A percentile compares a stretch with the other conserved stretches of the same genome.
Evolutionary conservation across 768 basidiomycete species (phyloP).

Genomic region (Tylopilus balloui): DNA sequence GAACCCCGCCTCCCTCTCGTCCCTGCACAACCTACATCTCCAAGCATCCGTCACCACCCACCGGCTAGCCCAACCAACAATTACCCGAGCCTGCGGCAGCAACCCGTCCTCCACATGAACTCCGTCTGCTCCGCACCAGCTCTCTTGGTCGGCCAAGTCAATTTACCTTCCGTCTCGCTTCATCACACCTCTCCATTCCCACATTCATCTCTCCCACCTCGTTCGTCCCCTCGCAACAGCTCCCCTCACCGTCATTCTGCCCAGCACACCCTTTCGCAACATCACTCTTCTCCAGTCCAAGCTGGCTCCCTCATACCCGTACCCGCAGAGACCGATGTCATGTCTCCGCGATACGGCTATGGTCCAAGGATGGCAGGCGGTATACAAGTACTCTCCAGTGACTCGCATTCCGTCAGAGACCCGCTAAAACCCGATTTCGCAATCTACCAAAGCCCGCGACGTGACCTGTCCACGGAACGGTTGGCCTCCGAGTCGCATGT

Average conservation of each 20-base stretch:
- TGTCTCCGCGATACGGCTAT: slow-evolving; percentile 19
- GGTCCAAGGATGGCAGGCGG: slow-evolving; percentile 30
- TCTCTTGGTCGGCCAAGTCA: background rate
- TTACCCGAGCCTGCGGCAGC: slow-evolving; percentile 25
- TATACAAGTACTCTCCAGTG: slow-evolving; percentile 19
- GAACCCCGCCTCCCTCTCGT: background rate
- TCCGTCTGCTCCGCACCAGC: slow-evolving; percentile 5
- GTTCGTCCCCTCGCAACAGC: slow-evolving; percentile 13
- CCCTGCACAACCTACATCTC: slow-evolving; percentile 10
- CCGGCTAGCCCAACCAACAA: slow-evolving; percentile 20
- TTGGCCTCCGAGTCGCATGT: slow-evolving; percentile 6
- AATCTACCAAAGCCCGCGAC: slow-evolving; percentile 13
- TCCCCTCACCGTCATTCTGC: slow-evolving; percentile 22
- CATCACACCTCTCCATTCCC: slow-evolving; percentile 13
- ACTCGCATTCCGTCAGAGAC: slow-evolving; percentile 9
- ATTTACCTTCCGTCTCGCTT: slow-evolving; percentile 10
- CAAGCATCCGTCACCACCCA: slow-evolving; percentile 13
- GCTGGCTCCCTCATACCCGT: background rate
- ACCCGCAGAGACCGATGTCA: slow-evolving; percentile 1
- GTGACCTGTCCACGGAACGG: slow-evolving; percentile 14
- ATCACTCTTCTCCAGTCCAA: slow-evolving; percentile 10
- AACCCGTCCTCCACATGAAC: slow-evolving; percentile 12
- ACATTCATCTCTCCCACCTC: slow-evolving; percentile 8
- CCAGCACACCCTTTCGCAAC: slow-evolving; percentile 14
- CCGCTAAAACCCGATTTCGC: slow-evolving; percentile 10